phyloP scores from a whole-genome alignment of 2,329 filamentous ascomycete species.

The Amauroascus niger region DNA sequence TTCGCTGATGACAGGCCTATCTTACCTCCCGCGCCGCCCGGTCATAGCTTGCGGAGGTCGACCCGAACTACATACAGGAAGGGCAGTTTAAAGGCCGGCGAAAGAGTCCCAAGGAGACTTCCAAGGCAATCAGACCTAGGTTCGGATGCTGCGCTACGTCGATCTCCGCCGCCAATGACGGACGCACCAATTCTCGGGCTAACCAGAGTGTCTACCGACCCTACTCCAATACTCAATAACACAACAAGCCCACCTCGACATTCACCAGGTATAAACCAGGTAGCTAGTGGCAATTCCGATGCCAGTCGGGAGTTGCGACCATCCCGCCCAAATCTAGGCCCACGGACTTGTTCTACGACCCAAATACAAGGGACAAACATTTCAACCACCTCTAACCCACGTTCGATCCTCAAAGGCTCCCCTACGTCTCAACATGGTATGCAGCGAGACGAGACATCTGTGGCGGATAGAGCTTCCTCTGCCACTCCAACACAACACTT shows the following conservation, averaged over 20 bases:
- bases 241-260: conserved; percentile 41
- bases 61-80: conserved; percentile 86
- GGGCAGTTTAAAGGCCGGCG: conserved; percentile 60
- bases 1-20: conserved; percentile 63
- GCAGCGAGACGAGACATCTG: conserved; percentile 47
- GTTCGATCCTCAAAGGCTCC: conserved; percentile 1
- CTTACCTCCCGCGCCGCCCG: conserved; percentile 61
- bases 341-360: conserved; percentile 1
- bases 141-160: conserved; percentile 39
- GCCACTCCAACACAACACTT: conserved; percentile 25
- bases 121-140: conserved; percentile 34
- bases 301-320: background rate
- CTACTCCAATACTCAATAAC: conserved; percentile 24
- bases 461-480: conserved; percentile 32
- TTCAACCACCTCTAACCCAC: background rate
- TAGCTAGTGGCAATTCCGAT: conserved; percentile 13
- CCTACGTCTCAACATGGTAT: background rate
- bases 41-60: conserved; percentile 73
- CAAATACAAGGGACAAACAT: conserved; percentile 14
- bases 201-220: conserved; percentile 31
- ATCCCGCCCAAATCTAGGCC: conserved; percentile 1
- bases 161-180: conserved; percentile 28
- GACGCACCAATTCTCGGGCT: conserved; percentile 28
- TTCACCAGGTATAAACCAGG: conserved; percentile 18
- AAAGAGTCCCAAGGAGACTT: conserved; percentile 6